Conservation (phyloP, 108 stramenopile genomes). For the Skeletonema costatum region DNA sequence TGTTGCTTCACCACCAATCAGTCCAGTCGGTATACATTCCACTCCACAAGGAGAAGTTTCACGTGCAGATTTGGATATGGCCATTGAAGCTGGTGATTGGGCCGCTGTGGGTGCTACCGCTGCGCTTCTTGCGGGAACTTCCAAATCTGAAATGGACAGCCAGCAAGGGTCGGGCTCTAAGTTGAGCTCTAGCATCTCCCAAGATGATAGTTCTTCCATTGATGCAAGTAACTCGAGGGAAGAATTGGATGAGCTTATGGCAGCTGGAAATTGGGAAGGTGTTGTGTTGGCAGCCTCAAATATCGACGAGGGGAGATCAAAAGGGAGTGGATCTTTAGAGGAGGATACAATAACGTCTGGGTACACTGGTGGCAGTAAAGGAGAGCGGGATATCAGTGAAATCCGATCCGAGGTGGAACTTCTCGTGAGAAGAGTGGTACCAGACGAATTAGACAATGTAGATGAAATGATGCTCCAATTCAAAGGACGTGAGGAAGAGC, state of each 20-base stretch:
- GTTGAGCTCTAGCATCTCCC: neutral
- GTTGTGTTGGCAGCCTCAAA: constrained; percentile 49
- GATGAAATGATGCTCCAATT: constrained; percentile 80
- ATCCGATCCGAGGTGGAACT: constrained; percentile 55
- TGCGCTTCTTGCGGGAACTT: constrained; percentile 59
- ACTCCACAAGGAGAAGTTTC: constrained; percentile 26
- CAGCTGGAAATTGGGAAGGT: constrained; percentile 53
- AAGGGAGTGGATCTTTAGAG: neutral
- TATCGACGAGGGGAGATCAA: constrained; percentile 20
- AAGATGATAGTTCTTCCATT: neutral
- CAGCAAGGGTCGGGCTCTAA: neutral
- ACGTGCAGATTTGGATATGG: constrained; percentile 67
- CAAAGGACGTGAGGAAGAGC: constrained; percentile 54
- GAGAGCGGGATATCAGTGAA: constrained; percentile 7
- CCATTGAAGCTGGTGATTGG: constrained; percentile 89
- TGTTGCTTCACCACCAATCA: neutral
- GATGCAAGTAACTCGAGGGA: neutral
- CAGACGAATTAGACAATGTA: constrained; percentile 69
- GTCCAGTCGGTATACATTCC: constrained; percentile 4
- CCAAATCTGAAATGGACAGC: neutral
- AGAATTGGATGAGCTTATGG: constrained; percentile 22
- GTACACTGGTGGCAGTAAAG: constrained; percentile 1
- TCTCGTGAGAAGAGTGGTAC: constrained; percentile 59
- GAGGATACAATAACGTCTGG: neutral
- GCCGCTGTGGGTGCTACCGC: constrained; percentile 88